Percentiles rank a stretch among this genome's conserved stretches.
Evolutionary conservation across 2,329 filamentous ascomycete species (phyloP).

Genomic region (Ophiostoma ulmi): DNA sequence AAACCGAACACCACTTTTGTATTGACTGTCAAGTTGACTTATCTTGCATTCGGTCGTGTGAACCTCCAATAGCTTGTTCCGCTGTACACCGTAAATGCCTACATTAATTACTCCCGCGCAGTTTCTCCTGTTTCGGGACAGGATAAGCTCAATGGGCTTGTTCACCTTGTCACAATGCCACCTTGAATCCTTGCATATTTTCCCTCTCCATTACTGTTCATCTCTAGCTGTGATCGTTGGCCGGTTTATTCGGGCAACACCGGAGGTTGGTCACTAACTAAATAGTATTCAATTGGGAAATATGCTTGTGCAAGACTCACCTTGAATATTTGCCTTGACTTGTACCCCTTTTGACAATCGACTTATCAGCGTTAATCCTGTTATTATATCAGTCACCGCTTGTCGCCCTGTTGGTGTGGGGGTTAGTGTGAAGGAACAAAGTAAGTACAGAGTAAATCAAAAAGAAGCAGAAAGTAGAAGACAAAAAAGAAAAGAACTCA

Average conservation of each 20-base stretch:
- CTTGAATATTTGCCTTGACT: neutral
- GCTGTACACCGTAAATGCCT: neutral
- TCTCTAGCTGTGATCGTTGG: neutral
- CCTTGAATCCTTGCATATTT: neutral
- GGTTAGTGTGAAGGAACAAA: neutral
- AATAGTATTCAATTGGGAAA: neutral
- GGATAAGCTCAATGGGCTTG: neutral
- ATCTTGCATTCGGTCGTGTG: no score
- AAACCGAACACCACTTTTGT: no score
- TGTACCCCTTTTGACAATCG: neutral
- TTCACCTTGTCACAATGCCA: neutral
- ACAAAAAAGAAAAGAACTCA: neutral
- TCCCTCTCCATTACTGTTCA: neutral
- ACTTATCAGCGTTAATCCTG: neutral
- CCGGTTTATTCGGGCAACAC: slow-evolving; percentile 3
- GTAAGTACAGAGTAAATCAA: neutral
- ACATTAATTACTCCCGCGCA: neutral
- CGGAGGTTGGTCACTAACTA: neutral
- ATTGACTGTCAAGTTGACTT: no score
- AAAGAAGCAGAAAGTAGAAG: neutral
- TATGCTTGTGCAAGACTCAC: neutral
- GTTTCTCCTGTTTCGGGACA: neutral
- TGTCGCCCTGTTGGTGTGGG: slow-evolving; percentile 11
- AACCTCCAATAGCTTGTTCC: neutral
- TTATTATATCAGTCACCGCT: slow-evolving; percentile 1